These are phyloP conservation scores for Fusarium cyanostomum DNA, from an alignment of 2,329 filamentous ascomycete species.

Conservation along the genomic window DNA sequence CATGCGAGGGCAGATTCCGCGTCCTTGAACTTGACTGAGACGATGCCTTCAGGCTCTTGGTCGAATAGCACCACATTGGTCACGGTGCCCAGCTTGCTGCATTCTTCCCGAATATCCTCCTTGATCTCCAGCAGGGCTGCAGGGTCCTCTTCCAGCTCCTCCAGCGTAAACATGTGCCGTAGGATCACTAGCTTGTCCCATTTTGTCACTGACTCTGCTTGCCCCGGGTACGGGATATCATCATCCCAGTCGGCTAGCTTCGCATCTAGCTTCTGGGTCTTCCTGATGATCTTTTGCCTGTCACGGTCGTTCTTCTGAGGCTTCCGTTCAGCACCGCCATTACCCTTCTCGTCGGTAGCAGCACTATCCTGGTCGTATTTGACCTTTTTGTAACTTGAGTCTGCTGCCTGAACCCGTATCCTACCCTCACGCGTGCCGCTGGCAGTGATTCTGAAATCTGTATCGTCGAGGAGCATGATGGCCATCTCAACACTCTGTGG, in stretches of 20 bases:
- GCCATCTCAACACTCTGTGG: slow-evolving; percentile 91
- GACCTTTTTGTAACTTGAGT: slow-evolving; percentile 90
- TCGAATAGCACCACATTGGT: slow-evolving; percentile 94
- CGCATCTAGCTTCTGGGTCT: slow-evolving; percentile 89
- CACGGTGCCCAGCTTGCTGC: slow-evolving; percentile 83
- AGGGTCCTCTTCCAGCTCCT: slow-evolving; percentile 86
- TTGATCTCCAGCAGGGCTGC: slow-evolving; percentile 89
- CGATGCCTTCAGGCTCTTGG: slow-evolving; percentile 82
- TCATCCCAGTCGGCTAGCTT: slow-evolving; percentile 96
- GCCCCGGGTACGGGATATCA: slow-evolving; percentile 71
- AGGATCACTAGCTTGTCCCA: slow-evolving; percentile 87
- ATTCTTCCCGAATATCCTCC: slow-evolving; percentile 92
- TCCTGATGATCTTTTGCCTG: slow-evolving; percentile 89
- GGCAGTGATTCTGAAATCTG: slow-evolving; percentile 75
- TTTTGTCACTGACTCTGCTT: slow-evolving; percentile 56
- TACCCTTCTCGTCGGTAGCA: slow-evolving; percentile 31
- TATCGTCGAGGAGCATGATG: slow-evolving; percentile 82
- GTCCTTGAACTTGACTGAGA: slow-evolving; percentile 83
- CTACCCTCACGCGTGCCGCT: slow-evolving; percentile 65
- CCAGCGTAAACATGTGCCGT: slow-evolving; percentile 90
- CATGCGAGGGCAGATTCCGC: slow-evolving; percentile 76
- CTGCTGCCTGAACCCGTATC: slow-evolving; percentile 85
- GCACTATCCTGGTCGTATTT: slow-evolving; percentile 66
- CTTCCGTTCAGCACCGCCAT: slow-evolving; percentile 49
- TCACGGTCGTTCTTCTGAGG: slow-evolving; percentile 70